Base-by-base conservation (phyloP, 108 stramenopile genomes). In the Nitzschia putrida region DNA sequence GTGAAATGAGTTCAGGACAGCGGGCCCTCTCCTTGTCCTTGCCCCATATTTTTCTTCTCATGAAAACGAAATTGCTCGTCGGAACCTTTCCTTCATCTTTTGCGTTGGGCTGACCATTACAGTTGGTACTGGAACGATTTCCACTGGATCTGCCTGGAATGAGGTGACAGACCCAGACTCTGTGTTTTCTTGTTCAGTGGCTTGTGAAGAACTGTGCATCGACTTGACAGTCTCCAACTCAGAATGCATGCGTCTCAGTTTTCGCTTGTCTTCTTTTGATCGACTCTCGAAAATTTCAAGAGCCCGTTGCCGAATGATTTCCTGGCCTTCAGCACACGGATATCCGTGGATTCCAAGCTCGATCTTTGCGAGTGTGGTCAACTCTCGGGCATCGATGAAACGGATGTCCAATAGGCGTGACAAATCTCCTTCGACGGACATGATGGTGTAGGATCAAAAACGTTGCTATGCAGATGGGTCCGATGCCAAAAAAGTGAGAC, bases 321-420 rank as follows among this genome's bases (percentile, higher is more conserved):
- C 20, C 18, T 47, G 8, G 10, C 45, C 24, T 10, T 64, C 44
- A 16, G 43, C 45, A 12, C 18, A 23, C 0, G 63, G 44, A 44
- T 64, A 64, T 44, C 47, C 63, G 11, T 10, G 12, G 63, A 64
- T 64, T 2, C 63, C 63, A 43, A 64, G 63, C 12, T 18, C 13
- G 12, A 50, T 23, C 44, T 64, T 64, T 11, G 63, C 63, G 25
- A 45, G 43, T 13, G 29, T 64, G 11, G 44, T 22, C 12, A 64
- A 14, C 26, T 23, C 49, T 23, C 63, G 42, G 13, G 63, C 63
- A 50, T 64, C 63, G 43, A 64, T 64, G 9, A 64, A 64, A 25
- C 63, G 63, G 39, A 64, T 50, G 23, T 64, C 63, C n/a, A 64
- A 44, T 38, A 25, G 21, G 2, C 63, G 44, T 11, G 63, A 23